These are phyloP conservation scores for Strigomonas culicis DNA, from an alignment of 208 protist genomes.

Conservation along the genomic window DNA sequence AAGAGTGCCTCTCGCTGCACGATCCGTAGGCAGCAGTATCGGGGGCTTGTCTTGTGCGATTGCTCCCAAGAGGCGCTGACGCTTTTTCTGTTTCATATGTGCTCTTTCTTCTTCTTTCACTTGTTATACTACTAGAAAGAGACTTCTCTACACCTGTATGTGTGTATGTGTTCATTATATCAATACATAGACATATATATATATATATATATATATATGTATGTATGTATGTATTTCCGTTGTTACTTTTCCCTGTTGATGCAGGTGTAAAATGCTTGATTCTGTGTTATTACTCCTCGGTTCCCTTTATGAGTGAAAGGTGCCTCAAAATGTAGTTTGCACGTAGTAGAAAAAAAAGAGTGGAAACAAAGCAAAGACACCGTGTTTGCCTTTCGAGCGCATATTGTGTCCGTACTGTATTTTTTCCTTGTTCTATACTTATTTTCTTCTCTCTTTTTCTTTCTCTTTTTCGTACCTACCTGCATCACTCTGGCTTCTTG, in stretches of 20 bases:
- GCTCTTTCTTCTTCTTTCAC: background rate
- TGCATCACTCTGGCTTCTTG: background rate
- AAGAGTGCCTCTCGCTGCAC: too few species aligned
- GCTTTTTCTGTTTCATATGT: slow-evolving; percentile 1
- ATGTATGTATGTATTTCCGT: slow-evolving; percentile 4
- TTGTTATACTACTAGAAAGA: background rate
- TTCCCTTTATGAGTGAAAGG: too few species aligned
- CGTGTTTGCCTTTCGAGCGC: background rate
- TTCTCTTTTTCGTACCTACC: background rate
- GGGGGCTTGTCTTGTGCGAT: too few species aligned
- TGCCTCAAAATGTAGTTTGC: too few species aligned
- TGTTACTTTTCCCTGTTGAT: background rate
- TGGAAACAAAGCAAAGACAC: too few species aligned
- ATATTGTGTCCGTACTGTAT: background rate
- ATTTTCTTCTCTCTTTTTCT: slow-evolving; percentile 6
- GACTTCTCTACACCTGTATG: background rate
- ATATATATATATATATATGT: slow-evolving; percentile 9
- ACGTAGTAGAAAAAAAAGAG: too few species aligned
- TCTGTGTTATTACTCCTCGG: too few species aligned
- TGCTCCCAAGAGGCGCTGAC: background rate
- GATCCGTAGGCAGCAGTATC: too few species aligned
- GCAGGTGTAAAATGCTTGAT: too few species aligned
- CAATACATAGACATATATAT: background rate
- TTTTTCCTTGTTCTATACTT: slow-evolving; percentile 18
- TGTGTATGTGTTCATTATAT: background rate